Percentiles rank a stretch among this genome's conserved stretches.
Conservation (phyloP, 305 asterid genomes). For the Fraxinus platypoda region DNA sequence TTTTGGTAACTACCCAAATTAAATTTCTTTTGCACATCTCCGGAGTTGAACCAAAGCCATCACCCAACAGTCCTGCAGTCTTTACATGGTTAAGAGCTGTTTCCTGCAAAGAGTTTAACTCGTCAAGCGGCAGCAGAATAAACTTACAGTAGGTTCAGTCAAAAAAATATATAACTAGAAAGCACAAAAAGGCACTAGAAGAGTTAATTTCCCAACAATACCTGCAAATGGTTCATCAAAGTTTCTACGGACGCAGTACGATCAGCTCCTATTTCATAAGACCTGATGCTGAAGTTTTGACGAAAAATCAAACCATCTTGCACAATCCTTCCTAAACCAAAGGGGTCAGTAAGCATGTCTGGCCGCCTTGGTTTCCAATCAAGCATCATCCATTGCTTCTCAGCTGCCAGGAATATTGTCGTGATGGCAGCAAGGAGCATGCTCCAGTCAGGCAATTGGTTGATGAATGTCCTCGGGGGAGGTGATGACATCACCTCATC, state of each 20-base stretch:
- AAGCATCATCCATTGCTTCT: slow-evolving; percentile 99
- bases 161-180: neutral
- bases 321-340: slow-evolving; percentile 83
- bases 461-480: slow-evolving; percentile 85
- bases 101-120: slow-evolving; percentile 55
- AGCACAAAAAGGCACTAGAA: neutral
- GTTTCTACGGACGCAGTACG: slow-evolving; percentile 93
- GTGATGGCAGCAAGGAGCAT: slow-evolving; percentile 97
- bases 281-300: slow-evolving; percentile 91
- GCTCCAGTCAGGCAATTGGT: slow-evolving; percentile 98
- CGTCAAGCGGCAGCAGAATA: slow-evolving; percentile 4
- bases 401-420: slow-evolving; percentile 90
- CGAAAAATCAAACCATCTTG: slow-evolving; percentile 85
- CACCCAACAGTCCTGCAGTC: slow-evolving; percentile 78
- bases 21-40: slow-evolving; percentile 89
- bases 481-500: slow-evolving; percentile 59
- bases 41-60: slow-evolving; percentile 96
- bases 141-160: neutral
- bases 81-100: slow-evolving; percentile 94
- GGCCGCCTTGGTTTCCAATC: slow-evolving; percentile 94
- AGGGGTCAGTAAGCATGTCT: slow-evolving; percentile 76
- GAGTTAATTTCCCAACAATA: slow-evolving; percentile 24
- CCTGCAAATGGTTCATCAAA: slow-evolving; percentile 97
- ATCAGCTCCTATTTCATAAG: slow-evolving; percentile 97
- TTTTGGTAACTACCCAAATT: slow-evolving; percentile 92